Evolutionary conservation across 179 eudicot genomes (phyloP), one percentile per base, ranked within the genome.

Genomic region (Corrigiola litoralis): DNA sequence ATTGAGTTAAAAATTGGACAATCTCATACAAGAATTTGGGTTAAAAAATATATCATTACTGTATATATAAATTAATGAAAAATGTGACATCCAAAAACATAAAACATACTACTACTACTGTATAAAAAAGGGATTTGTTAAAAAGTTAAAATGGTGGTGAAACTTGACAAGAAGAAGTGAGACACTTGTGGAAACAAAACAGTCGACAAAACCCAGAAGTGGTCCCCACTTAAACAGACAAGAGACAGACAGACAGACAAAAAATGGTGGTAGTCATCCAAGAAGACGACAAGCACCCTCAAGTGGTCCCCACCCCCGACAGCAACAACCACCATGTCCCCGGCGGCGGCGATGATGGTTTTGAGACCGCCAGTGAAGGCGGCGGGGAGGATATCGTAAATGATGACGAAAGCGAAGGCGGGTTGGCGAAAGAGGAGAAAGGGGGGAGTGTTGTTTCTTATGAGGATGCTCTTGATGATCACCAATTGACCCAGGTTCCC

Each of bases 281-380:
- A 58, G 38, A 52, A 37, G 47, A 29, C 58, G 66, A 59, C 49
- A 57, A 55, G 53, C 16, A 62, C 25, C 68, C 47, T 11, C 37
- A 67, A 58, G 6, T 27, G 3, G 23, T 38, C 12, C 18, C 49
- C 21, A 4, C 16, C 16, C 21, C 45, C 50, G 37, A 36, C 28
- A 47, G 21, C 1, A 24, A 28, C 28, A 58, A 17, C 6, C 6
- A 38, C 5, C 17, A 6, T 9, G n/a, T n/a, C n/a, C n/a, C n/a
- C n/a, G n/a, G n/a, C n/a, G n/a, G 63, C 4, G 75, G 55, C 57
- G 64, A 24, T 46, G 87, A 85, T 9, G 89, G 84, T 41, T 85
- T 72, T 72, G 87, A 85, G 66, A 82, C 91, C 17, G 88, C 90
- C 57, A 85, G 90, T 50, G 95, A 87, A n/a, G 82, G 81, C 28